These are phyloP conservation scores for Paracorniculantispora psalliotae DNA, from an alignment of 2,329 filamentous ascomycete genomes.

Conservation along the genomic window DNA sequence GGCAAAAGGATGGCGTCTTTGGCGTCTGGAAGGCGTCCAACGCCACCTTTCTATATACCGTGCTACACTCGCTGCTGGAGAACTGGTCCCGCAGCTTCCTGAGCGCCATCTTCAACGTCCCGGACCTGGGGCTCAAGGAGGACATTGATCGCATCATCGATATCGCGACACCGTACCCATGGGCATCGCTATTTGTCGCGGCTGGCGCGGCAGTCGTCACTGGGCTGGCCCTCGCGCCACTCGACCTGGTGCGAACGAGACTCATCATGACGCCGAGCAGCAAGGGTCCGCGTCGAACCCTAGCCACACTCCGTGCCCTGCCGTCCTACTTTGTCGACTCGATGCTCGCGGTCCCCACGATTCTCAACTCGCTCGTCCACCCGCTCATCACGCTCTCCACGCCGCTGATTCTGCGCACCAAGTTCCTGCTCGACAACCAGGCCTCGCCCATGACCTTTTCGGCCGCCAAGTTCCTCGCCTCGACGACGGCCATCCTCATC, in stretches of 20 bases:
- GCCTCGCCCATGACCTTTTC: conserved; percentile 78
- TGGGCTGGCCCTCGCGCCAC: conserved; percentile 74
- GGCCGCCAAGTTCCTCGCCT: conserved; percentile 74
- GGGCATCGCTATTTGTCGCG: conserved; percentile 72
- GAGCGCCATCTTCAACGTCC: conserved; percentile 85
- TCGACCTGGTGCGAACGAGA: conserved; percentile 84
- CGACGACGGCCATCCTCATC: conserved; percentile 73
- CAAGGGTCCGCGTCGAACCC: conserved; percentile 68
- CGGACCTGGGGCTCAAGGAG: conserved; percentile 72
- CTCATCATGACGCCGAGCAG: conserved; percentile 81
- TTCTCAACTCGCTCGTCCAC: conserved; percentile 80
- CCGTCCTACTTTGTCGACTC: conserved; percentile 71
- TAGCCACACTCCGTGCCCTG: conserved; percentile 71
- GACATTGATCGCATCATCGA: conserved; percentile 71
- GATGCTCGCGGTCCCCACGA: conserved; percentile 71
- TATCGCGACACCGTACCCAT: conserved; percentile 73
- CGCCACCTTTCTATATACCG: conserved; percentile 83
- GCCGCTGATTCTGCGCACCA: conserved; percentile 80
- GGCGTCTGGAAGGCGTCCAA: conserved; percentile 95
- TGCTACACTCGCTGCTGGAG: conserved; percentile 81
- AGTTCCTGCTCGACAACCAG: conserved; percentile 76
- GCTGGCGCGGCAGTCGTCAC: conserved; percentile 62
- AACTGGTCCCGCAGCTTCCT: conserved; percentile 88
- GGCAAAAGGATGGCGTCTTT: conserved; percentile 83
- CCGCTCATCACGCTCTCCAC: conserved; percentile 77